Evolutionary conservation across 1,284 basidiomycete genomes (phyloP).

Genomic region (Ganoderma sinense): DNA sequence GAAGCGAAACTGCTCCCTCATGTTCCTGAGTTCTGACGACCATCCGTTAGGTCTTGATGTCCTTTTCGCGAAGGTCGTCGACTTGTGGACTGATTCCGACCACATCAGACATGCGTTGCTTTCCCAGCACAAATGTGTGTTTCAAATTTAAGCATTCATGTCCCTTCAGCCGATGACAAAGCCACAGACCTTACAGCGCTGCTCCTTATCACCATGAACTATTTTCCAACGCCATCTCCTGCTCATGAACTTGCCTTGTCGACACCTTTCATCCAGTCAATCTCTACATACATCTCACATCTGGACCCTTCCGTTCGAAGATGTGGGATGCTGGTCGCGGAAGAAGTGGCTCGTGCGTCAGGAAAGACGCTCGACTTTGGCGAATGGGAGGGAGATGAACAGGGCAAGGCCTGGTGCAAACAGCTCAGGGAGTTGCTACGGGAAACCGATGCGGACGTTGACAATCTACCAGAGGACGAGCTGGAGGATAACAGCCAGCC

Average conservation of each 20-base stretch:
- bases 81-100: slow-evolving; percentile 71
- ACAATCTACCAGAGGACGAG: slow-evolving; percentile 7
- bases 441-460: slow-evolving; percentile 58
- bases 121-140: slow-evolving; percentile 70
- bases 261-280: slow-evolving; percentile 72
- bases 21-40: background rate
- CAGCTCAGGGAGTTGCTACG: slow-evolving; percentile 60
- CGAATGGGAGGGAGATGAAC: slow-evolving; percentile 83
- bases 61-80: slow-evolving; percentile 57
- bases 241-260: slow-evolving; percentile 57
- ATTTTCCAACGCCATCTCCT: slow-evolving; percentile 56
- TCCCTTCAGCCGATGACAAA: slow-evolving; percentile 11
- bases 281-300: slow-evolving; percentile 83
- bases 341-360: slow-evolving; percentile 70
- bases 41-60: slow-evolving; percentile 50
- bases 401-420: slow-evolving; percentile 74
- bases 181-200: slow-evolving; percentile 72
- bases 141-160: background rate
- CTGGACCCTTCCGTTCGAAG: slow-evolving; percentile 79
- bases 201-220: slow-evolving; percentile 69
- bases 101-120: slow-evolving; percentile 80
- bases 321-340: slow-evolving; percentile 95
- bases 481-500: background rate
- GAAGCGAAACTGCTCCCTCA: slow-evolving; percentile 1
- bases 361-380: slow-evolving; percentile 81